Percentiles rank a stretch among this genome's conserved stretches.
Conservation (phyloP, 2,329 filamentous ascomycete genomes). For the Dactylellina leptospora region DNA sequence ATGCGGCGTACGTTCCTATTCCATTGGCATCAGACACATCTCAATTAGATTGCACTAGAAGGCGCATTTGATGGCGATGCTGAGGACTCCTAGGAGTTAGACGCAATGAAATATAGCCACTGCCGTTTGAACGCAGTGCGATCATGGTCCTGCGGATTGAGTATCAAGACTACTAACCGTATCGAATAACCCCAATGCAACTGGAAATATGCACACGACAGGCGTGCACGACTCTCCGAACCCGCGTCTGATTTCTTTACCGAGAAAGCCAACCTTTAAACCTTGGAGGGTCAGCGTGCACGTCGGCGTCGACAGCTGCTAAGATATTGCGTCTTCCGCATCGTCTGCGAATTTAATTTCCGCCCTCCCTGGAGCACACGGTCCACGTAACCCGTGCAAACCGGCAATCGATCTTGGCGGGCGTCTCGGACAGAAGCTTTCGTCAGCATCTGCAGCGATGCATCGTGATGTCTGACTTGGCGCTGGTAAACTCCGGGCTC, state of each 20-base stretch:
- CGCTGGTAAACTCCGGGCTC: no score
- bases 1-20: neutral
- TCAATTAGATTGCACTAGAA: no score
- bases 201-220: neutral
- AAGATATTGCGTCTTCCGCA: no score
- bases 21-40: neutral
- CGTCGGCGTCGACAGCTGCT: no score
- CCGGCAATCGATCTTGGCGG: neutral
- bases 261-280: no score
- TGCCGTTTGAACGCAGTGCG: no score
- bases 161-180: neutral
- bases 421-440: conserved; percentile 7
- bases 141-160: no score
- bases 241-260: neutral
- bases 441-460: conserved; percentile 11
- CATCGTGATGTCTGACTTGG: neutral
- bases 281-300: no score
- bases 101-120: no score
- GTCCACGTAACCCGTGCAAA: conserved; percentile 26
- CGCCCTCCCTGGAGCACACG: neutral
- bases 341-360: conserved; percentile 31
- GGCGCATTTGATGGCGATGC: no score
- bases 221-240: neutral
- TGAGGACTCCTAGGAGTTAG: no score
- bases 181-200: neutral